These are phyloP conservation scores for Agastache rugosa DNA, from an alignment of 257 asterid species.

Conservation along the genomic window DNA sequence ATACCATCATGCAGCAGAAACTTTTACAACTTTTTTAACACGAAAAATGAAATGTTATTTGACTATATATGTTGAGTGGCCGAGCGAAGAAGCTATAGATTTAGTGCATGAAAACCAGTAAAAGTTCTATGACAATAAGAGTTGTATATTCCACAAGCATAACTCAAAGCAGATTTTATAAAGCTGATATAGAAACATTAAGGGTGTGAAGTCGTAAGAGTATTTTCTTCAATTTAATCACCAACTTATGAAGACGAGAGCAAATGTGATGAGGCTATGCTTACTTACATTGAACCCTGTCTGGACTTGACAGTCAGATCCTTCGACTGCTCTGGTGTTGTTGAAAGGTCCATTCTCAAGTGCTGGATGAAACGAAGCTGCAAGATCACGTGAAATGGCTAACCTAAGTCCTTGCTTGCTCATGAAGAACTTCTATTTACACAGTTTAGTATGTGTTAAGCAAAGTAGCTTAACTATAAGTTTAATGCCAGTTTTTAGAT, in stretches of 20 bases:
- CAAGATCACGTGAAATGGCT: conserved; percentile 15
- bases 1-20: neutral
- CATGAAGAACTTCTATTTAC: neutral
- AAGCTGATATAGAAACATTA: neutral
- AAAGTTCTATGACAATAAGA: neutral
- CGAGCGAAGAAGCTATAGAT: neutral
- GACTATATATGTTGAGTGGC: neutral
- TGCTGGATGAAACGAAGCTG: conserved; percentile 68
- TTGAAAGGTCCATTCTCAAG: conserved; percentile 46
- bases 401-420: neutral
- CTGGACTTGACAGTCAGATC: conserved; percentile 27
- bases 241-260: conserved; percentile 9
- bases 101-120: conserved; percentile 6
- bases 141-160: no score
- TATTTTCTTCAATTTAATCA: conserved; percentile 10
- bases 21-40: neutral
- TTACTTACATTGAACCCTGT: conserved; percentile 37
- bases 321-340: conserved; percentile 36
- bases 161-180: no score
- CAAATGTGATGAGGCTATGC: conserved; percentile 14
- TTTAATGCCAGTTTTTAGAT: neutral
- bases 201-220: neutral
- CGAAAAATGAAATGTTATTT: neutral
- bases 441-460: neutral
- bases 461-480: neutral